Evolutionary conservation across 1,284 basidiomycete genomes (phyloP), one percentile per base, ranked within the genome.

Genomic region (Cutaneotrichosporon arboriforme): DNA sequence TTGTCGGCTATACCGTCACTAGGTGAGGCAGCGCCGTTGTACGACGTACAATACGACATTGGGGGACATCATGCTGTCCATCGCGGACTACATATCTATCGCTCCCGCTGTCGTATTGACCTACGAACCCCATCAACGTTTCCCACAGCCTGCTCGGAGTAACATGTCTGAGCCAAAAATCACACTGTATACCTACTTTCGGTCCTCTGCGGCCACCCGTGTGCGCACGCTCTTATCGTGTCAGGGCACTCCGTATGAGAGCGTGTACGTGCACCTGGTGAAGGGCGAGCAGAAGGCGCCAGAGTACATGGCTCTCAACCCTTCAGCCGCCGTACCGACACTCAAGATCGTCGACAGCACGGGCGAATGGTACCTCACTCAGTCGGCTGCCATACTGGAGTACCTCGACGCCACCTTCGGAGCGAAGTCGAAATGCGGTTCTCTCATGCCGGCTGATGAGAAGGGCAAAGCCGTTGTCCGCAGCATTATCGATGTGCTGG

Each of bases 141-240:
- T 12, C 26, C 10, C 7, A 15, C 31, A n/a, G n/a, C 9, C 31
- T 15, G 4, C 26, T 21, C 31, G 9, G 1, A 18, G 5, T 17
- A 8, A 23, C 37, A 21, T 42, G 39, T 23, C 41, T 21, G 15
- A 37, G 12, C 41, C 35, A 13, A n/a, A 49, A 35, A 35, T 52
- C 41, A 59, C 51, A 15, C 51, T 59, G 26, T 59, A 59, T 51
- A 49, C 39, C 37, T 59, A 59, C 54, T 55, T 55, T 49, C 57
- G 57, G 48, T 55, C 54, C 10, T 51, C 48, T 8, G 57, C 57
- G 4, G 46, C 54, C 8, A 48, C 54, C 34, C 57, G 57, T 34
- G 57, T 59, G 18, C 57, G 57, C 48, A 59, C 57, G 15, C 47
- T 55, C 17, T 36, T 59, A 36, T 51, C 45, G 22, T 37, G 50